Evolutionary conservation across 164 flowering plant genomes (phyloP), one percentile per base, ranked within the genome.

Genomic region (Magnolia changhungtana): DNA sequence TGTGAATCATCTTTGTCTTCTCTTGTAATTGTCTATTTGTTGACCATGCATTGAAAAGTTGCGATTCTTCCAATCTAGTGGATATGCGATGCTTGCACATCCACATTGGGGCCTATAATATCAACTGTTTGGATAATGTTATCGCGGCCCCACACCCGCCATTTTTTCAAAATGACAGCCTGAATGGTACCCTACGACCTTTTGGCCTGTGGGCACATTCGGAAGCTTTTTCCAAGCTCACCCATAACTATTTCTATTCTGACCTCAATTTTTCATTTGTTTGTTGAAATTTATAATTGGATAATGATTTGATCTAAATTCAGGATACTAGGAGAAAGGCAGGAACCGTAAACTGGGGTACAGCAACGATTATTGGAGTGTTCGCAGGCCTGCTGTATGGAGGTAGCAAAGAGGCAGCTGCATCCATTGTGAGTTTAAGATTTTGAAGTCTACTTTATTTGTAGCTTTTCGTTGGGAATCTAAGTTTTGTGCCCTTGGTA

Each of bases 301-400:
- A 55, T 68, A 13, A 29, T 29, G 31, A 7, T 29, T 6, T 31
- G n/a, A n/a, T 21, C 50, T 68, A 1, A 37, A 66, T 59, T 75
- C 81, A 95, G 98, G 77, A 21, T 72, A 74, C 81, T 69, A 75
- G 65, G 24, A 94, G 80, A 71, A 11, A 82, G 76, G 81, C 90
- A 71, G 98, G 98, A 72, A 91, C 90, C 52, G 93, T 89, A 23
- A 92, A 89, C 78, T 96, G 97, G 98, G 98, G 98, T 37, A 87
- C 98, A 7, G 90, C 99, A 16, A 91, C 98, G 4, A 82, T 92
- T 11, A 63, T 94, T 78, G 97, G 97, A 75, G 81, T 96, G 75
- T 89, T 94, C 87, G 97, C 97, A 50, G 99, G 99, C 72, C 82
- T 96, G 94, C 76, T 96, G 66, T 92, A 91, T 88, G 99, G 99